Evolutionary conservation across 2,329 filamentous ascomycete genomes (phyloP).

Genomic region (Aspergillus oerlinghausenensis): DNA sequence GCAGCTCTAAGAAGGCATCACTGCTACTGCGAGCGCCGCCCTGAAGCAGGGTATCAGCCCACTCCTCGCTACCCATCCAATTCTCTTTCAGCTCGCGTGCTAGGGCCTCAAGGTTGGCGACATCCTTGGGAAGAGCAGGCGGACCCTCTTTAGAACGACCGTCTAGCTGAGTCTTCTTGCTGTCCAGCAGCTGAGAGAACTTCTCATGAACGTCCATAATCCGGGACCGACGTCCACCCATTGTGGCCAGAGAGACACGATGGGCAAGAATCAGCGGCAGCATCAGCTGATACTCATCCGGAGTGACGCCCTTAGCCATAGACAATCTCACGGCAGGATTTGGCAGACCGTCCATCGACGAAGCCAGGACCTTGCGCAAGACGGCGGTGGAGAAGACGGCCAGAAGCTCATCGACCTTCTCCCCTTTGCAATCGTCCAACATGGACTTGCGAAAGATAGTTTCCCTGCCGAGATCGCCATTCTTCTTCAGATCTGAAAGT

Average conservation of each 20-base stretch:
- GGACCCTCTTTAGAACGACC: slow-evolving; percentile 24
- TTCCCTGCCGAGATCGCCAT: slow-evolving; percentile 74
- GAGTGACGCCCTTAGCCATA: slow-evolving; percentile 42
- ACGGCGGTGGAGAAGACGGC: slow-evolving; percentile 79
- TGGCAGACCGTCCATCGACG: slow-evolving; percentile 35
- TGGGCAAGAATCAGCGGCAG: slow-evolving; percentile 69
- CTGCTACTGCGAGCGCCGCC: slow-evolving; percentile 56
- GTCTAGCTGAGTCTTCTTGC: slow-evolving; percentile 57
- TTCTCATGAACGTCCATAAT: slow-evolving; percentile 56
- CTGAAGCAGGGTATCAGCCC: slow-evolving; percentile 66
- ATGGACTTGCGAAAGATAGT: slow-evolving; percentile 84
- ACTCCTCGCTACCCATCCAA: slow-evolving; percentile 73
- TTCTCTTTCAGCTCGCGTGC: slow-evolving; percentile 58
- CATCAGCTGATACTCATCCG: slow-evolving; percentile 42
- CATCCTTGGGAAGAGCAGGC: slow-evolving; percentile 29
- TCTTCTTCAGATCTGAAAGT: slow-evolving; percentile 83
- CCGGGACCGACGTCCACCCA: slow-evolving; percentile 57
- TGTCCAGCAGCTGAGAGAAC: slow-evolving; percentile 60
- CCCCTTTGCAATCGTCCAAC: slow-evolving; percentile 93
- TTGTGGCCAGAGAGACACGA: slow-evolving; percentile 58
- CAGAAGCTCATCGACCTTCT: slow-evolving; percentile 81
- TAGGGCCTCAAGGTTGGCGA: slow-evolving; percentile 34
- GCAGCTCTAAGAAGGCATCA: slow-evolving; percentile 60
- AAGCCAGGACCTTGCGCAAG: slow-evolving; percentile 61
- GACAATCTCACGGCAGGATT: slow-evolving; percentile 54